Evolutionary conservation across 768 basidiomycete genomes (phyloP).

Genomic region (Trametes gibbosa): DNA sequence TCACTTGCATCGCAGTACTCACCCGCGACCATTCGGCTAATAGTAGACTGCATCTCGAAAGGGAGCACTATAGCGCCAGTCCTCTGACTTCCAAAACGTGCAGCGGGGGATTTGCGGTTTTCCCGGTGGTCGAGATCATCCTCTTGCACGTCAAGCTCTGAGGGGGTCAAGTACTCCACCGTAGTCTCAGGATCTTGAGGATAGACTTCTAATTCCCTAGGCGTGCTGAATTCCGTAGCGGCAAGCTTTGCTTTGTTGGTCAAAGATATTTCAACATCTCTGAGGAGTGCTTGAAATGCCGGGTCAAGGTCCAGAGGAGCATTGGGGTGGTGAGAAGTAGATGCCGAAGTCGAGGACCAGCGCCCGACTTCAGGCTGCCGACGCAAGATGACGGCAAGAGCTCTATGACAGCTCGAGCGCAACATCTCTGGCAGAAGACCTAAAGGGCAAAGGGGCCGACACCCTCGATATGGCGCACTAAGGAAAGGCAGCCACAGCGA

Average conservation of each 20-base stretch:
- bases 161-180: conserved; percentile 29
- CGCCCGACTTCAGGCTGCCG: conserved; percentile 11
- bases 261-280: conserved; percentile 68
- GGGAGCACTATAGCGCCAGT: conserved; percentile 75
- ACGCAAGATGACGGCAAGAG: conserved; percentile 9
- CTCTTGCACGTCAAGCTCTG: conserved; percentile 35
- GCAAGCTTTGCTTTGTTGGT: conserved; percentile 9
- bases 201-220: conserved; percentile 56
- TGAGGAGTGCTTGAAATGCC: conserved; percentile 55
- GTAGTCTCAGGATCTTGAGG: conserved; percentile 28
- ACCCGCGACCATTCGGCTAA: conserved; percentile 70
- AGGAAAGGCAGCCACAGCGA: neutral
- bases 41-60: conserved; percentile 62
- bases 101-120: conserved; percentile 75
- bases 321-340: conserved; percentile 46
- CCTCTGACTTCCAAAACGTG: conserved; percentile 70
- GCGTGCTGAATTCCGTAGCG: conserved; percentile 15
- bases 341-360: conserved; percentile 34
- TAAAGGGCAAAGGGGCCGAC: too few species aligned
- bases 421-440: conserved; percentile 11
- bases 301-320: conserved; percentile 65
- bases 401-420: conserved; percentile 14
- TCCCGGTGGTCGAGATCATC: conserved; percentile 30
- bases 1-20: conserved; percentile 13
- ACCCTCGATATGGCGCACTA: too few species aligned